Conservation (phyloP, 331 rosid species). For the Rhamnella rubrinervis region DNA sequence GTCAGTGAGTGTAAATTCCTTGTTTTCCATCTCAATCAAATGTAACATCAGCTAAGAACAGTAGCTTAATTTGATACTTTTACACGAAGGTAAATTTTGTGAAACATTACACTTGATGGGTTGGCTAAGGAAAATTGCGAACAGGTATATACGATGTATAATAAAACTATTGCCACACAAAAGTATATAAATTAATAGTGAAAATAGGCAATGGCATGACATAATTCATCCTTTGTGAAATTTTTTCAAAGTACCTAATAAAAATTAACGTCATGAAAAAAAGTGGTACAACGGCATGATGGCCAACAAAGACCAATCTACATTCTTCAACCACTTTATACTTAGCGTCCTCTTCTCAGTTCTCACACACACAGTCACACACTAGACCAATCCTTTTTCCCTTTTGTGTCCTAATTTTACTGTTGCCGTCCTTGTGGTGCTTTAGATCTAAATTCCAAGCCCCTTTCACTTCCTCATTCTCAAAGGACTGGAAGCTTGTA, state of each 20-base stretch:
- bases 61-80: too few relatives aligned
- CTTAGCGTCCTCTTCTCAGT: background rate
- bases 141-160: too few relatives aligned
- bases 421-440: slow-evolving; percentile 22
- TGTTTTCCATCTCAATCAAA: too few relatives aligned
- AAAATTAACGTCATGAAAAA: slow-evolving; percentile 19
- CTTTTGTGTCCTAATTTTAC: slow-evolving; percentile 51
- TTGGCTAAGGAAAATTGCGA: too few relatives aligned
- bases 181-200: background rate
- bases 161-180: too few relatives aligned
- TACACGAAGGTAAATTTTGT: too few relatives aligned
- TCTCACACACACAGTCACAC: too few relatives aligned
- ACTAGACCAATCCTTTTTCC: too few relatives aligned
- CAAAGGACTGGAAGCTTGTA: slow-evolving; percentile 25
- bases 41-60: too few relatives aligned
- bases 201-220: background rate
- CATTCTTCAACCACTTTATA: slow-evolving; percentile 7
- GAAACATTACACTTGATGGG: too few relatives aligned
- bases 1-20: too few relatives aligned
- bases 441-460: background rate
- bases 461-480: background rate
- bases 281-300: slow-evolving; percentile 24
- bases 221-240: background rate
- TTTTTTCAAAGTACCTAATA: background rate
- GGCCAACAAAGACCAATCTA: slow-evolving; percentile 23